Conservation (phyloP, 768 basidiomycete genomes). For the Tylopilus sp. region DNA sequence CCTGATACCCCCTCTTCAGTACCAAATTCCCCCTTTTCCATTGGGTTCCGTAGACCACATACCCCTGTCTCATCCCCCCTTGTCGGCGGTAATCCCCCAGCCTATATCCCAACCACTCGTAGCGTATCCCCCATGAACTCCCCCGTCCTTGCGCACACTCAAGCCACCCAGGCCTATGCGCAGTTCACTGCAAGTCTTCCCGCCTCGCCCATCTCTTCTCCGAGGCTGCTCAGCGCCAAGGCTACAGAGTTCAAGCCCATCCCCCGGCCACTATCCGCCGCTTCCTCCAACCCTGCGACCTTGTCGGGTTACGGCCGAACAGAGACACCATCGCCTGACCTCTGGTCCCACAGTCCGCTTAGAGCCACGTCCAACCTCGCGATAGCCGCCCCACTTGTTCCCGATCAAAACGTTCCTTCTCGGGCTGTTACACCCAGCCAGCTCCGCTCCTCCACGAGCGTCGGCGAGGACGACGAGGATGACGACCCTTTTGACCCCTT, state of each 20-base stretch:
- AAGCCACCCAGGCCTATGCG: slow-evolving; percentile 50
- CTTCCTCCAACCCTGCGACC: slow-evolving; percentile 55
- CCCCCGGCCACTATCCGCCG: slow-evolving; percentile 70
- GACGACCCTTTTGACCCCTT: slow-evolving; percentile 86
- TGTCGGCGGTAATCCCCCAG: slow-evolving; percentile 50
- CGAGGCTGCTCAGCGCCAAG: slow-evolving; percentile 84
- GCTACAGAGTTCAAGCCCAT: slow-evolving; percentile 87
- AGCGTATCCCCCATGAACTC: slow-evolving; percentile 62
- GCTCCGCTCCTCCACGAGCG: slow-evolving; percentile 60
- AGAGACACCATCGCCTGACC: slow-evolving; percentile 85
- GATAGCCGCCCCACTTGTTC: slow-evolving; percentile 85
- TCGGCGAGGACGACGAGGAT: slow-evolving; percentile 64
- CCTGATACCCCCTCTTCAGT: slow-evolving; percentile 76
- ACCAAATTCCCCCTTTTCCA: slow-evolving; percentile 72
- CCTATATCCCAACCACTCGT: slow-evolving; percentile 53
- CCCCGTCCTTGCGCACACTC: slow-evolving; percentile 57
- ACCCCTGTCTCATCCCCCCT: slow-evolving; percentile 77
- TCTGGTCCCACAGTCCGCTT: slow-evolving; percentile 75
- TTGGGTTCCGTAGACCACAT: slow-evolving; percentile 74
- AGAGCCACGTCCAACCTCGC: slow-evolving; percentile 82
- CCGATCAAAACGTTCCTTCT: slow-evolving; percentile 52
- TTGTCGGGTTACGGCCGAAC: slow-evolving; percentile 47
- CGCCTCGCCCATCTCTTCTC: slow-evolving; percentile 80
- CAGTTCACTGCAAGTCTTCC: slow-evolving; percentile 81
- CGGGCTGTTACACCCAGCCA: slow-evolving; percentile 69